These are phyloP conservation scores for Suillus americanus DNA, from an alignment of 768 basidiomycete genomes.

Conservation along the genomic window DNA sequence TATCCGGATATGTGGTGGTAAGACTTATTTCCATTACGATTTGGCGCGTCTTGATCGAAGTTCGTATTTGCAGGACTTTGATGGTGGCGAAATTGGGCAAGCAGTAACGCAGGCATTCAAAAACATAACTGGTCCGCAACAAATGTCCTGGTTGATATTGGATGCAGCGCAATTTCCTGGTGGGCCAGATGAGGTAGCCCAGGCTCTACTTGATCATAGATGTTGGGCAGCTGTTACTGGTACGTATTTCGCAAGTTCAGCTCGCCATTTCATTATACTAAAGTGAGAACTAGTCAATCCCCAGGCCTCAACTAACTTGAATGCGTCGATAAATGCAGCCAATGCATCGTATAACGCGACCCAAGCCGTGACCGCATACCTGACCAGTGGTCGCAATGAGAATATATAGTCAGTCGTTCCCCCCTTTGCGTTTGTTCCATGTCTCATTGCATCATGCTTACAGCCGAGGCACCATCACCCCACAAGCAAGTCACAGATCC, in stretches of 20 bases:
- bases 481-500: slow-evolving; percentile 11
- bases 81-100: slow-evolving; percentile 52
- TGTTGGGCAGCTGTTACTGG: slow-evolving; percentile 57
- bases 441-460: background rate
- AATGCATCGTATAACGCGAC: slow-evolving; percentile 49
- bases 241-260: slow-evolving; percentile 29
- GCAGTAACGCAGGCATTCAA: slow-evolving; percentile 41
- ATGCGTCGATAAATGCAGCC: slow-evolving; percentile 35
- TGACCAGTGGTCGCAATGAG: slow-evolving; percentile 53
- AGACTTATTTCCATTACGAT: slow-evolving; percentile 14
- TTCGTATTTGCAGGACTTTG: slow-evolving; percentile 50
- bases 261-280: background rate
- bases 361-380: slow-evolving; percentile 48
- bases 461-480: slow-evolving; percentile 20
- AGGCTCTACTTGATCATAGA: slow-evolving; percentile 47
- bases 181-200: slow-evolving; percentile 42
- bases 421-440: background rate
- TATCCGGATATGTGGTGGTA: slow-evolving; percentile 61
- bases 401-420: slow-evolving; percentile 49
- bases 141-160: slow-evolving; percentile 47
- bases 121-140: slow-evolving; percentile 25
- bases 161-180: slow-evolving; percentile 44
- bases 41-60: background rate
- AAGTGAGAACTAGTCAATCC: slow-evolving; percentile 35
- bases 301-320: slow-evolving; percentile 38